Evolutionary conservation across 2,329 filamentous ascomycete species (phyloP), one percentile per base, ranked within the genome.

Genomic region (Neopestalotiopsis sp.): DNA sequence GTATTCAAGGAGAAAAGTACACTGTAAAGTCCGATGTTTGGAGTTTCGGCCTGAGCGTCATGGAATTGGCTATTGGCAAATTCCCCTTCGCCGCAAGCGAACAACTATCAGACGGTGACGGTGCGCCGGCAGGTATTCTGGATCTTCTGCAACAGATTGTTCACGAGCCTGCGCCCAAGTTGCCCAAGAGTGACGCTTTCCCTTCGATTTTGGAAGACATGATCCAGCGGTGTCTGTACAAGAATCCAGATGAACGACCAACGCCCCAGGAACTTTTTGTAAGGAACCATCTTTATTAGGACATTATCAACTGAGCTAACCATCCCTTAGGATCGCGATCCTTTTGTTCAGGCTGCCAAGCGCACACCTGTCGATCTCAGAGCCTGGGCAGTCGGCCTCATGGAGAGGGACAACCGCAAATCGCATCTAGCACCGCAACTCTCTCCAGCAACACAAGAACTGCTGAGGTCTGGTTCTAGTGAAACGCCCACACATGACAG

Each of bases 1-100:
- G 96, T 80, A 99, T 99, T 74, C 95, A 98, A 80, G 96, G 96
- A 71, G 94, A 96, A 72, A 94, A 94, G 75, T 99, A 99, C 82
- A 97, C 95, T 0, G 95, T 99, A 76, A 98, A 98, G 81, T 98
- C 95, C 13, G 96, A 99, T 79, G 96, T 99, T 4, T 99, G 96
- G 96, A 98, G 95, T 87, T 97, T 98, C 71, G 96, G 96, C 40
- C 85, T 99, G 73, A 92, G 92, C 0, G 90, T 99, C 71, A 98
- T 99, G 95, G 96, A 99, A 81, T 84, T 99, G 74, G 96, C 96
- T 42, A 98, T 99, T 77, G 96, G 96, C 73, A 95, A 97, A 77
- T 99, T 99, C 77, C 96, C 96, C 0, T 99, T 99, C 79, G 92
- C 92, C 72, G 86, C 91, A 13, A 94, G 90, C 75, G 90, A 91